Evolutionary conservation across 2,329 filamentous ascomycete species (phyloP).

Genomic region (Pyricularia pennisetigena): DNA sequence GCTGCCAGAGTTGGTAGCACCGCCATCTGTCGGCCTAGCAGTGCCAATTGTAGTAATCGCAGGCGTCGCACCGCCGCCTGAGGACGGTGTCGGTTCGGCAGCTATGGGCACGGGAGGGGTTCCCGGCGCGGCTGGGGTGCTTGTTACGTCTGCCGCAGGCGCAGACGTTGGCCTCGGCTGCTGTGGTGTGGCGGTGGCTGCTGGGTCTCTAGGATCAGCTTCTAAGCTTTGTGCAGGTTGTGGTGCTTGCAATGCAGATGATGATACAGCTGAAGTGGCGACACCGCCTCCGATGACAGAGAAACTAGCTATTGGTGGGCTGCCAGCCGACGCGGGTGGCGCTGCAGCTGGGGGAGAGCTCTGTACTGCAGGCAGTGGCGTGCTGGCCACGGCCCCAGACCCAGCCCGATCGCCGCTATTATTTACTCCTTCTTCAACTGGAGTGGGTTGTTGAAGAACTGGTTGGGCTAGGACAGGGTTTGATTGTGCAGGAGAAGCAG

Average conservation of each 20-base stretch:
- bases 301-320: background rate
- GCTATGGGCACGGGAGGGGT: slow-evolving; percentile 6
- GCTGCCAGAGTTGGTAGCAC: slow-evolving; percentile 1
- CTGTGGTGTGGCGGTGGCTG: background rate
- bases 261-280: background rate
- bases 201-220: background rate
- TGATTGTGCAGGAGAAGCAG: background rate
- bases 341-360: background rate
- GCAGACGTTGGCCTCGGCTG: background rate
- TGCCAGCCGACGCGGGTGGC: background rate
- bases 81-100: background rate
- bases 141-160: background rate
- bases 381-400: background rate
- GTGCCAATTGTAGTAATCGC: slow-evolving; percentile 11
- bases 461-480: background rate
- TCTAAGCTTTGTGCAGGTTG: slow-evolving; percentile 6
- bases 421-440: background rate
- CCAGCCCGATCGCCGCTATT: background rate
- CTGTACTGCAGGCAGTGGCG: background rate
- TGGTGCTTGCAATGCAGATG: background rate
- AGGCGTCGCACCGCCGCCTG: background rate
- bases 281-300: background rate
- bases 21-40: slow-evolving; percentile 4
- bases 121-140: slow-evolving; percentile 13
- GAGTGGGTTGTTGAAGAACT: background rate